Evolutionary conservation across 371 early-diverging fungal species (phyloP), one percentile per base, ranked within the genome.

Genomic region (Mortierella sp.): DNA sequence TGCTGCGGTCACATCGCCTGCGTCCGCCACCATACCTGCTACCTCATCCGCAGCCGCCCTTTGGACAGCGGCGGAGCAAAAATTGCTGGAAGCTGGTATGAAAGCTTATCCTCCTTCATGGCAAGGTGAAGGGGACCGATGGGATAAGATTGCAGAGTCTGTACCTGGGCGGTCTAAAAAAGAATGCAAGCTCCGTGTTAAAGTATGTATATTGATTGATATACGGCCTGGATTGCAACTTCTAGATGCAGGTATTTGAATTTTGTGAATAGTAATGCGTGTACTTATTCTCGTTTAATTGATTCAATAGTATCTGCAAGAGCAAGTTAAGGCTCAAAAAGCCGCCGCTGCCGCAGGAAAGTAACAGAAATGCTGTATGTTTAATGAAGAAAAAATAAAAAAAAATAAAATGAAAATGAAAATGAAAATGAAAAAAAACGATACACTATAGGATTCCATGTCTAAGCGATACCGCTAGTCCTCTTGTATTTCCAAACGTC

Each of bases 121-220:
- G 83, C 80, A 81, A 12, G 89, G 86, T 2, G 85, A 83, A 35
- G 85, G 85, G 12, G 90, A 90, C 51, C 83, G 90, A 28, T 90
- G 91, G 90, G 90, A 90, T 56, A 85, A 86, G 61, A 87, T 90
- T 68, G 88, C 91, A 5, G 83, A 74, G n/a, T 66, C 70, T 26
- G 89, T 90, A 0, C 84, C 75, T 29, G 88, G 88, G 1, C 83
- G 86, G 22, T 86, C 86, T 23, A 91, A 87, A 66, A 88, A 87
- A 72, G 89, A 90, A 54, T 88, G 89, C 62, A 90, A 87, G 68
- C 80, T 75, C 22, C 82, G 90, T 28, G 88, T 90, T 59, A 90
- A 89, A 68, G 86, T 86, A 71, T 61, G 70, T 26, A 26, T 35
- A 7, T 57, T 58, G 13, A 37, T 28, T 49, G 5, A 26, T 43